A percentile compares a stretch with the other conserved stretches of the same genome.
These are phyloP conservation scores for Pulicaria dysenterica DNA, from an alignment of 129 eudicot genomes.

Conservation along the genomic window DNA sequence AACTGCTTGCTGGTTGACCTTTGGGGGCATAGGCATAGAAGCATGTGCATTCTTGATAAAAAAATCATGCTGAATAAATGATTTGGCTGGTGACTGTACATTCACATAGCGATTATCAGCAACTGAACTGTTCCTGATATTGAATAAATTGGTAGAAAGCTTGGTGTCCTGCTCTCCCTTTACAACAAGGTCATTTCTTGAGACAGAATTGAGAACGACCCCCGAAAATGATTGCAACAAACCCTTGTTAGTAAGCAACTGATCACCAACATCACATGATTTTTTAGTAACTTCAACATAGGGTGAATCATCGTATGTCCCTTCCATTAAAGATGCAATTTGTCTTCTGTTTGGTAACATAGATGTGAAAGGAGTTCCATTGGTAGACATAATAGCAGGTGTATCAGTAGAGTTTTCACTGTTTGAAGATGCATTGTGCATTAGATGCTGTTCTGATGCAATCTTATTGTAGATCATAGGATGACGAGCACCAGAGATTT, in stretches of 20 bases:
- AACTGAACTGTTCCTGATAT: conserved; percentile 22
- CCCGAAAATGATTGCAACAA: conserved; percentile 32
- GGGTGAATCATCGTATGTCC: conserved; percentile 8
- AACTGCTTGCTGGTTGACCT: conserved; percentile 36
- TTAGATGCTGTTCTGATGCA: conserved; percentile 35
- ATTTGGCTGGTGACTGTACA: conserved; percentile 7
- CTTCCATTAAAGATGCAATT: conserved; percentile 30
- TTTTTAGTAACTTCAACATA: conserved; percentile 18
- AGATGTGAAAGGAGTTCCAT: conserved; percentile 24
- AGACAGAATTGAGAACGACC: conserved; percentile 22
- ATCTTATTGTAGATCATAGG: conserved; percentile 19
- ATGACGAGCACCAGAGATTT: conserved; percentile 5
- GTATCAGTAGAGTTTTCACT: conserved; percentile 33
- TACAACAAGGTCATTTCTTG: conserved; percentile 22
- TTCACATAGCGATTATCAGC: neutral
- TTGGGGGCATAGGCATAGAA: conserved; percentile 17
- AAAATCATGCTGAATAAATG: conserved; percentile 28
- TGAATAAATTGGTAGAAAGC: neutral
- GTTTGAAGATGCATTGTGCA: conserved; percentile 1
- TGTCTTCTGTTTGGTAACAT: conserved; percentile 27
- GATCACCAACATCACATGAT: conserved; percentile 30
- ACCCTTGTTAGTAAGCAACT: conserved; percentile 26
- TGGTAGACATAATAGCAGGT: conserved; percentile 20
- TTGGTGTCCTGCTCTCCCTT: conserved; percentile 33
- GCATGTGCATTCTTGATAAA: conserved; percentile 32